These are phyloP conservation scores for Penicillium soppii DNA, from an alignment of 495 filamentous ascomycete species.

Conservation along the genomic window DNA sequence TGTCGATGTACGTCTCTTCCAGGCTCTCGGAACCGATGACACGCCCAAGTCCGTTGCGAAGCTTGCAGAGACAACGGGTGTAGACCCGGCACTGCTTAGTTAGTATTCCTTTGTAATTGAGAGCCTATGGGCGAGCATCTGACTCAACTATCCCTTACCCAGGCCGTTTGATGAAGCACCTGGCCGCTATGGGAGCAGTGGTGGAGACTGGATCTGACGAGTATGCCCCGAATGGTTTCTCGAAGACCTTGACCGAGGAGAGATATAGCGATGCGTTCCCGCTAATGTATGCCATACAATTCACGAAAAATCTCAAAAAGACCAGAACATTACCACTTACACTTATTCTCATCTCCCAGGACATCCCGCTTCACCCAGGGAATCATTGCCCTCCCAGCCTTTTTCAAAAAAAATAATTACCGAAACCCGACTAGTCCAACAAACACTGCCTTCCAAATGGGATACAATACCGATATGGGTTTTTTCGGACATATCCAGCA, in stretches of 20 bases:
- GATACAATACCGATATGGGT: slow-evolving; percentile 1
- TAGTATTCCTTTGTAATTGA: neutral
- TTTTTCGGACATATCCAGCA: slow-evolving; percentile 2
- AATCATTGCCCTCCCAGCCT: slow-evolving; percentile 12
- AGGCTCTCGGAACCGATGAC: slow-evolving; percentile 16
- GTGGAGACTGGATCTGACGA: slow-evolving; percentile 35
- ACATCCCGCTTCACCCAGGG: slow-evolving; percentile 19
- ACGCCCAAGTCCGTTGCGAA: slow-evolving; percentile 14
- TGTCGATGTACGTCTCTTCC: slow-evolving; percentile 24
- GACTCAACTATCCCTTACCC: too few species aligned
- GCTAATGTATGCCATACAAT: slow-evolving; percentile 17
- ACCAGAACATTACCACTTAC: too few species aligned
- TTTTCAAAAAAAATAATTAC: slow-evolving; percentile 8
- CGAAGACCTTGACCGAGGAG: slow-evolving; percentile 32
- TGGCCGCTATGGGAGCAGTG: slow-evolving; percentile 46
- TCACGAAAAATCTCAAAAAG: too few species aligned
- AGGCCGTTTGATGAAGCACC: slow-evolving; percentile 40
- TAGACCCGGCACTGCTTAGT: slow-evolving; percentile 24
- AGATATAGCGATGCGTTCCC: slow-evolving; percentile 27
- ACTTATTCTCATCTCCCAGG: too few species aligned
- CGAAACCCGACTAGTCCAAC: slow-evolving; percentile 13
- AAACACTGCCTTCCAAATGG: slow-evolving; percentile 12
- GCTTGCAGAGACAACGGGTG: slow-evolving; percentile 20
- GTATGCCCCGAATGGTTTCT: slow-evolving; percentile 38
- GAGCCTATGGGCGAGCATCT: too few species aligned